Conservation (phyloP, 805 yeast species). For the Saccharomycopsis guyanensis region DNA sequence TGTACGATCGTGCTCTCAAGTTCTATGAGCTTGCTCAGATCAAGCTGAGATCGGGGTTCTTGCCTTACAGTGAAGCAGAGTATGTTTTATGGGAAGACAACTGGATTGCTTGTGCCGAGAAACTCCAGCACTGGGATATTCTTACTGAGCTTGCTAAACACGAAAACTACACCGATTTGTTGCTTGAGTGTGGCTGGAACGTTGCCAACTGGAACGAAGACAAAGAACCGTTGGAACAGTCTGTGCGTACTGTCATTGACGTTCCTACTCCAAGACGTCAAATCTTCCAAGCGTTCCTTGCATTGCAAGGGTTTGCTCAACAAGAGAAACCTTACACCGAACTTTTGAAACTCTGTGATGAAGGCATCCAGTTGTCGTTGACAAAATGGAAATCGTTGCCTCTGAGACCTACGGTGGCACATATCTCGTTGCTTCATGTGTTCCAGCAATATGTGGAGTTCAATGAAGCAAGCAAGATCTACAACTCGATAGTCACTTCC, state of each 20-base stretch:
- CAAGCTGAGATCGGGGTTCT: constrained; percentile 89
- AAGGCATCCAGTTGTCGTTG: constrained; percentile 87
- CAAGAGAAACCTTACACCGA: constrained; percentile 81
- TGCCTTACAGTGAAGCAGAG: constrained; percentile 93
- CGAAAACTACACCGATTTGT: constrained; percentile 90
- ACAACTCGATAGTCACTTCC: constrained; percentile 77
- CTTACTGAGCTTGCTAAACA: constrained; percentile 93
- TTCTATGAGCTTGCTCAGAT: constrained; percentile 94
- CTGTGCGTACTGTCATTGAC: constrained; percentile 93
- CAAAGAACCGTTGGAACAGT: constrained; percentile 85
- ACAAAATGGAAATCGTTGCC: constrained; percentile 94
- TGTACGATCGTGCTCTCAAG: constrained; percentile 91
- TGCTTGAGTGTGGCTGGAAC: constrained; percentile 99
- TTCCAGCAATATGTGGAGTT: constrained; percentile 97
- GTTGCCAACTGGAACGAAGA: constrained; percentile 98
- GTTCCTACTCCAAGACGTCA: constrained; percentile 97
- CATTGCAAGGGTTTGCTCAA: constrained; percentile 88
- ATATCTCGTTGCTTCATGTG: constrained; percentile 79
- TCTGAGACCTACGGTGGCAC: constrained; percentile 64
- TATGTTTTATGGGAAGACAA: constrained; percentile 97
- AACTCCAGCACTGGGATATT: constrained; percentile 96
- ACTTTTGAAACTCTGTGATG: constrained; percentile 81
- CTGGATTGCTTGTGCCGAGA: constrained; percentile 96
- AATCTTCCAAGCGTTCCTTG: constrained; percentile 86
- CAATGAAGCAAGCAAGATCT: constrained; percentile 93